Evolutionary conservation across 2,329 filamentous ascomycete genomes (phyloP).

Genomic region (Cyphellophora europaea): DNA sequence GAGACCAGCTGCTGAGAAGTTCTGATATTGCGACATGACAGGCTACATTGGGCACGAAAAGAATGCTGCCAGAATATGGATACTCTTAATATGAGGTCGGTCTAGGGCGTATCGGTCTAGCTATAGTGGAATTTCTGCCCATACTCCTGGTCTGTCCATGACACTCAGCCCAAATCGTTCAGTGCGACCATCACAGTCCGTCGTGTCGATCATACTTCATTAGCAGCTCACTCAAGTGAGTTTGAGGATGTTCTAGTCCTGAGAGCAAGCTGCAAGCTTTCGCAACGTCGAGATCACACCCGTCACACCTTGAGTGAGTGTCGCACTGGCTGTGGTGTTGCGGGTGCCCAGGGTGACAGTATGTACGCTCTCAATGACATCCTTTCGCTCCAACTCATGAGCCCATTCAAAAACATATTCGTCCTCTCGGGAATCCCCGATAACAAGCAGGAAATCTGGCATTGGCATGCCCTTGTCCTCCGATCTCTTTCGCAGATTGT

Average conservation of each 20-base stretch:
- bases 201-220: no score
- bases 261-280: conserved; percentile 2
- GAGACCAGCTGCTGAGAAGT: conserved; percentile 23
- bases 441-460: conserved; percentile 79
- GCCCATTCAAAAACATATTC: conserved; percentile 94
- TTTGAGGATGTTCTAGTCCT: no score
- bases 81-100: no score
- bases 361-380: conserved; percentile 58
- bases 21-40: conserved; percentile 9
- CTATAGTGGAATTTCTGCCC: no score
- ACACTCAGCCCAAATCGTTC: no score
- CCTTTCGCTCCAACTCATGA: conserved; percentile 57
- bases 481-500: conserved; percentile 50
- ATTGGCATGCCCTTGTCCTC: conserved; percentile 25
- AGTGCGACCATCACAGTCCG: no score
- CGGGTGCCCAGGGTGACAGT: conserved; percentile 80
- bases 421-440: conserved; percentile 86
- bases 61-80: no score
- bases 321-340: conserved; percentile 79
- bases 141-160: no score
- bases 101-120: no score
- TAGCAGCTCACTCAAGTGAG: no score
- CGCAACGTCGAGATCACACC: conserved; percentile 39
- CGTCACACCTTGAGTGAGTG: conserved; percentile 83
- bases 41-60: no score